Conservation (phyloP, 2,329 filamentous ascomycete species). For the Kalmusia sp. region DNA sequence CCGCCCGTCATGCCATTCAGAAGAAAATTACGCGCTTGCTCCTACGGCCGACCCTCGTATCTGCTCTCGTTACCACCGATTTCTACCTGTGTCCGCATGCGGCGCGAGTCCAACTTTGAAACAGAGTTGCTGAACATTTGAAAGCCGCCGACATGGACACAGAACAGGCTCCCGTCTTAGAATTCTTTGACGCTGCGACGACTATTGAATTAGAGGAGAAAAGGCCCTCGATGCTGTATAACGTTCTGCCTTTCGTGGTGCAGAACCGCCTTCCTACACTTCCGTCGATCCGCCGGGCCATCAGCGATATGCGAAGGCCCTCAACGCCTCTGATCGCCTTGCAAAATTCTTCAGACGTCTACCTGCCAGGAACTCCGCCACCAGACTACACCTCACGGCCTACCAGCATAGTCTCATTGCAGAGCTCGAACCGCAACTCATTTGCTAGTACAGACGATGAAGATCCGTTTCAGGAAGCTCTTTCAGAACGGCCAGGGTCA, state of each 20-base stretch:
- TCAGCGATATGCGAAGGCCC: slow-evolving; percentile 34
- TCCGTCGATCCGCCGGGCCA: slow-evolving; percentile 54
- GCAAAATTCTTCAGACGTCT: slow-evolving; percentile 23
- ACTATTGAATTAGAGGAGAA: slow-evolving; percentile 17
- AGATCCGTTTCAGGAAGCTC: slow-evolving; percentile 30
- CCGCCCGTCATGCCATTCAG: slow-evolving; percentile 4
- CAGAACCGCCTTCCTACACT: slow-evolving; percentile 60
- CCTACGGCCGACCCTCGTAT: background rate
- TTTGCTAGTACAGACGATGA: slow-evolving; percentile 26
- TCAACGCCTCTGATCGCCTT: slow-evolving; percentile 22
- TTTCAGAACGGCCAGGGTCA: slow-evolving; percentile 33
- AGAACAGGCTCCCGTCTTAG: slow-evolving; percentile 11
- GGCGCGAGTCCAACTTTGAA: background rate
- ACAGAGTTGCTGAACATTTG: background rate
- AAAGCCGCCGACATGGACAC: slow-evolving; percentile 1
- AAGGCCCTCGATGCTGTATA: slow-evolving; percentile 57
- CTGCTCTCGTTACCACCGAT: background rate
- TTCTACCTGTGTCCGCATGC: background rate
- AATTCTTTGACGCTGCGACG: slow-evolving; percentile 11
- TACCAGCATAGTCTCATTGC: slow-evolving; percentile 22
- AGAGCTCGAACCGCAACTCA: slow-evolving; percentile 19
- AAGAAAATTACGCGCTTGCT: background rate
- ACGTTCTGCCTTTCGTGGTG: slow-evolving; percentile 61
- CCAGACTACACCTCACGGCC: slow-evolving; percentile 41
- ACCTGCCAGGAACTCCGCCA: slow-evolving; percentile 45